phyloP scores from a whole-genome alignment of 306 rosid species.

The Luffa acutangula region DNA sequence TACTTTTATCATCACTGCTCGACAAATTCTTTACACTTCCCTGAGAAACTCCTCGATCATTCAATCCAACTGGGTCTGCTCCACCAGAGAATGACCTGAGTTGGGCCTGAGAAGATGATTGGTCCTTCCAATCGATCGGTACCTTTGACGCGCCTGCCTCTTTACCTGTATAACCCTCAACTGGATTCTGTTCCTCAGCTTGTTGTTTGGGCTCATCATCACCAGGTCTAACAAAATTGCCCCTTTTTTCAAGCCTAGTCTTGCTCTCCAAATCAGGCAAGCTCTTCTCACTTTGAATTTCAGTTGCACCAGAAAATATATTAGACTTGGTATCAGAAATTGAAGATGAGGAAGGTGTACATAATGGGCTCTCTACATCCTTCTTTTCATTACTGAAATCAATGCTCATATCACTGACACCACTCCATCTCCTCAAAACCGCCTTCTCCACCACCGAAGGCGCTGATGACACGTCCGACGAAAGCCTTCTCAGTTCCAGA shows the following conservation, averaged over 20 bases:
- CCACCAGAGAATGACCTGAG: conserved; percentile 16
- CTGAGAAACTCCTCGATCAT: conserved; percentile 37
- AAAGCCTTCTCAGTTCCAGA: conserved; percentile 59
- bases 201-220: conserved; percentile 25
- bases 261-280: conserved; percentile 11
- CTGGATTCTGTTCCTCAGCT: conserved; percentile 10
- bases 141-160: conserved; percentile 28
- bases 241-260: conserved; percentile 13
- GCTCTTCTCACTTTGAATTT: conserved; percentile 29
- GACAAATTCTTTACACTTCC: conserved; percentile 22
- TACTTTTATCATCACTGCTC: conserved; percentile 20
- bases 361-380: conserved; percentile 47
- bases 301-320: conserved; percentile 13
- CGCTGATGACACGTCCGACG: conserved; percentile 51
- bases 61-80: conserved; percentile 24
- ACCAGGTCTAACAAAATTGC: conserved; percentile 17
- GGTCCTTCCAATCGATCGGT: conserved; percentile 28
- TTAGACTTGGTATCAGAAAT: conserved; percentile 22
- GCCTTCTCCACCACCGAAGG: conserved; percentile 32
- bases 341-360: conserved; percentile 53
- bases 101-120: conserved; percentile 19
- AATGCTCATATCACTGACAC: conserved; percentile 89
- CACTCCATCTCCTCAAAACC: conserved; percentile 85
- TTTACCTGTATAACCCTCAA: conserved; percentile 8
- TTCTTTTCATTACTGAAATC: conserved; percentile 74